Base-by-base conservation (phyloP, 768 basidiomycete genomes). In the Auriscalpium orientale region DNA sequence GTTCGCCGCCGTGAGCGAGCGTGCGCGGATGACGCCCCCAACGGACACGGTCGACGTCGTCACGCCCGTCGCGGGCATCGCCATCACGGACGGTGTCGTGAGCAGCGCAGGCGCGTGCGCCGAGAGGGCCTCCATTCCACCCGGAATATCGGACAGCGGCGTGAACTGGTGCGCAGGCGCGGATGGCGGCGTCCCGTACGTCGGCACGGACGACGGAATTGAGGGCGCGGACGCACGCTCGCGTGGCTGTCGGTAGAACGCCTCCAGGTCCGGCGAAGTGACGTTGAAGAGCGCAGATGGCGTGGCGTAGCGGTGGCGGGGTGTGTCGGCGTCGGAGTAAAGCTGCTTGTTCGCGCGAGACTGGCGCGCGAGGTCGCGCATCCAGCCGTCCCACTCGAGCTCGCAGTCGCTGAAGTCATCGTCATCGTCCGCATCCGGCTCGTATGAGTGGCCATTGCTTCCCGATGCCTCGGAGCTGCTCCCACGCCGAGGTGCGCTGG, bases 341-440 rank as follows among this genome's bases (percentile, higher is more conserved):
- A 37, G 15, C 16, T 53, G 34, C 46, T 51, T 55, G 54, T 28
- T 47, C 15, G 35, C 8, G n/a, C 55, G 54, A 3, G 49, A 49
- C 40, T 57, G 61, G 33, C 65, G 60, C 37, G 46, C 51, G 49
- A 67, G 57, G 34, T 67, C 66, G 15, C 33, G 48, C 22, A 34
- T 53, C 66, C 66, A 67, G 18, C 54, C 57, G 3, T 63, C 66
- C 66, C 66, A 67, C 36, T 67, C 66, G 11, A 59, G 48, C 45
- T 66, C 66, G 45, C 59, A 61, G 12, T 55, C 61, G 6, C 8
- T 16, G 22, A 57, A 57, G 9, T 55, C 52, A 15, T 59, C 61
- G n/a, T 46, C 57, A 7, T 54, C 54, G 21, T 56, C 52, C 18
- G 4, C 40, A 35, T 47, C 56, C 43, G 54, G 37, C 8, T 48